Evolutionary conservation across 352 stramenopile genomes (phyloP).

Genomic region (Pelagophyceae sp.): DNA sequence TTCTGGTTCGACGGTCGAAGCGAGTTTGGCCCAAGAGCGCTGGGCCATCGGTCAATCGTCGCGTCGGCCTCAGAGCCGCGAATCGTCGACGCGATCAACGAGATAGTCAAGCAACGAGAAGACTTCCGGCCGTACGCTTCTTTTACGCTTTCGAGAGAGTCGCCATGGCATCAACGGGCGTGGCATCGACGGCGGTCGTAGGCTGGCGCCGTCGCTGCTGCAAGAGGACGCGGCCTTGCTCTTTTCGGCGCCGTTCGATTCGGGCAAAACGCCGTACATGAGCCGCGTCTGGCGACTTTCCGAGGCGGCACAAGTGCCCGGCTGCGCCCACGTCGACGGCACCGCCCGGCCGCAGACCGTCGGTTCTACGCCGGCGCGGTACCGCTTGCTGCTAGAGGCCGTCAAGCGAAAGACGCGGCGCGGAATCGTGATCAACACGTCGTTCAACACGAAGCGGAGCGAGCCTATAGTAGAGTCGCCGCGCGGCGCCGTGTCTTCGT

Average conservation of each 20-base stretch:
- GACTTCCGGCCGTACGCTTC: conserved; percentile 67
- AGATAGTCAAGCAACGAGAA: conserved; percentile 61
- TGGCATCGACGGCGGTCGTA: too few relatives aligned
- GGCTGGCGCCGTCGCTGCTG: too few relatives aligned
- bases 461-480: conserved; percentile 71
- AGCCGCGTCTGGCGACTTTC: conserved; percentile 48
- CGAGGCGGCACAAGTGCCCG: conserved; percentile 49
- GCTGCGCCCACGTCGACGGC: conserved; percentile 68
- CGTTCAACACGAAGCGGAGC: conserved; percentile 62
- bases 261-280: conserved; percentile 46
- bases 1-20: conserved; percentile 59
- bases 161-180: too few relatives aligned
- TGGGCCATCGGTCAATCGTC: conserved; percentile 66
- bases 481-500: conserved; percentile 51
- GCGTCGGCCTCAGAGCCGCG: conserved; percentile 54
- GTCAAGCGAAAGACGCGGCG: conserved; percentile 58
- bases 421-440: conserved; percentile 72
- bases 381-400: conserved; percentile 55
- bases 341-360: conserved; percentile 68
- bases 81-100: conserved; percentile 59
- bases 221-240: conserved; percentile 36
- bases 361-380: conserved; percentile 39
- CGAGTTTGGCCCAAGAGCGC: conserved; percentile 62
- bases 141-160: conserved; percentile 34
- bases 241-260: not conserved